Percentiles rank a stretch among this genome's conserved stretches.
Evolutionary conservation across 2,329 filamentous ascomycete genomes (phyloP).

Genomic region (Aspergillus fructus): DNA sequence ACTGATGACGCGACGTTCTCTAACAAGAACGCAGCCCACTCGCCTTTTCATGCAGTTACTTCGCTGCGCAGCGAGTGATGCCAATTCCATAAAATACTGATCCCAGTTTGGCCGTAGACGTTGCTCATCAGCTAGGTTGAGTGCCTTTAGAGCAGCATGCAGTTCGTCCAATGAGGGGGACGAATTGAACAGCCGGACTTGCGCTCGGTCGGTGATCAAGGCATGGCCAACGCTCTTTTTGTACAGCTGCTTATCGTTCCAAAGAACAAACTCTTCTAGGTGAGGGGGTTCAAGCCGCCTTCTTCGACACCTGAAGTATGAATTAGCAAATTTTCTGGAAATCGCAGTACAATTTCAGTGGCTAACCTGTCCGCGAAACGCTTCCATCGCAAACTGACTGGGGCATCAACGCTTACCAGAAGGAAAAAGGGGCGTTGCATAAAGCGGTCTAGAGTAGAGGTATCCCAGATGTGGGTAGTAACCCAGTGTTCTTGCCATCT

Average conservation of each 20-base stretch:
- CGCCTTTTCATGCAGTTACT: constrained; percentile 98
- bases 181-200: constrained; percentile 83
- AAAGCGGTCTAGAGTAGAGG: constrained; percentile 71
- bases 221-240: constrained; percentile 62
- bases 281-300: constrained; percentile 52
- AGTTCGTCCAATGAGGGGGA: constrained; percentile 70
- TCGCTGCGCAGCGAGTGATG: constrained; percentile 82
- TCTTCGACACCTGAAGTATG: constrained; percentile 45
- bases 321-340: background rate
- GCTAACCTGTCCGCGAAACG: constrained; percentile 66
- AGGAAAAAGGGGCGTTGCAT: constrained; percentile 86
- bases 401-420: constrained; percentile 86
- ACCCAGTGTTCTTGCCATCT: constrained; percentile 84
- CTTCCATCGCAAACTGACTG: constrained; percentile 77
- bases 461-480: constrained; percentile 76
- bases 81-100: constrained; percentile 97
- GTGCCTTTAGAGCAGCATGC: constrained; percentile 67
- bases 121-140: constrained; percentile 75
- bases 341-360: too few relatives aligned
- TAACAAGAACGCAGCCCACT: constrained; percentile 90
- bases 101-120: constrained; percentile 91
- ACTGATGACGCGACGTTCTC: constrained; percentile 81
- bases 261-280: constrained; percentile 60
- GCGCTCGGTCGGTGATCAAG: constrained; percentile 75
- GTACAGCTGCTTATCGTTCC: constrained; percentile 75